phyloP scores from a whole-genome alignment of 352 stramenopile genomes.

The Phytophthora aleatoria region DNA sequence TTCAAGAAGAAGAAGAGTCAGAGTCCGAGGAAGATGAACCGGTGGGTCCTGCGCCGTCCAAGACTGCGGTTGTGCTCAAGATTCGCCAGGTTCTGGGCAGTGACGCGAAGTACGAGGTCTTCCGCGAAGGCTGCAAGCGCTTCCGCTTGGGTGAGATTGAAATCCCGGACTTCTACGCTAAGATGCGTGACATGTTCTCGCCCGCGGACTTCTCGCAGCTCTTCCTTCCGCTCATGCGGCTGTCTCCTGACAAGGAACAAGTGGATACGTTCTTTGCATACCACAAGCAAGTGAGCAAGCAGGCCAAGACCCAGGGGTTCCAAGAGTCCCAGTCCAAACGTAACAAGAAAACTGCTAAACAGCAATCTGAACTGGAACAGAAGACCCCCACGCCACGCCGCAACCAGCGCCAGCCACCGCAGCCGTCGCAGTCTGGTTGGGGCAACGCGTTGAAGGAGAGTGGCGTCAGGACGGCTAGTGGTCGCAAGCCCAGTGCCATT shows the following conservation, averaged over 20 bases:
- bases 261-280: conserved; percentile 66
- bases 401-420: conserved; percentile 37
- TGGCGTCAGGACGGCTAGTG: conserved; percentile 34
- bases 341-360: conserved; percentile 45
- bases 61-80: conserved; percentile 78
- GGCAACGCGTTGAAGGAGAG: conserved; percentile 74
- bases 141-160: conserved; percentile 65
- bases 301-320: conserved; percentile 45
- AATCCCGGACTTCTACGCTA: conserved; percentile 75
- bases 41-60: conserved; percentile 45
- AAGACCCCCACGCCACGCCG: conserved; percentile 15
- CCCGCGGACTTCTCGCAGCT: conserved; percentile 68
- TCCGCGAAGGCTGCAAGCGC: conserved; percentile 75
- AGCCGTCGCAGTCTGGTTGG: conserved; percentile 61
- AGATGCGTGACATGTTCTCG: conserved; percentile 69
- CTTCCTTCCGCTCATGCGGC: conserved; percentile 79
- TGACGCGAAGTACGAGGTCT: conserved; percentile 85
- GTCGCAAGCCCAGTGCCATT: conserved; percentile 46
- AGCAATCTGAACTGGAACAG: conserved; percentile 32
- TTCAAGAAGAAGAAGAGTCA: conserved; percentile 33
- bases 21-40: conserved; percentile 51
- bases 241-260: conserved; percentile 70
- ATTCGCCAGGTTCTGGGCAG: conserved; percentile 78
- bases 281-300: conserved; percentile 59
- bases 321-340: conserved; percentile 49